phyloP scores from a whole-genome alignment of 2,329 filamentous ascomycete species.

The Epichloe aotearoae region DNA sequence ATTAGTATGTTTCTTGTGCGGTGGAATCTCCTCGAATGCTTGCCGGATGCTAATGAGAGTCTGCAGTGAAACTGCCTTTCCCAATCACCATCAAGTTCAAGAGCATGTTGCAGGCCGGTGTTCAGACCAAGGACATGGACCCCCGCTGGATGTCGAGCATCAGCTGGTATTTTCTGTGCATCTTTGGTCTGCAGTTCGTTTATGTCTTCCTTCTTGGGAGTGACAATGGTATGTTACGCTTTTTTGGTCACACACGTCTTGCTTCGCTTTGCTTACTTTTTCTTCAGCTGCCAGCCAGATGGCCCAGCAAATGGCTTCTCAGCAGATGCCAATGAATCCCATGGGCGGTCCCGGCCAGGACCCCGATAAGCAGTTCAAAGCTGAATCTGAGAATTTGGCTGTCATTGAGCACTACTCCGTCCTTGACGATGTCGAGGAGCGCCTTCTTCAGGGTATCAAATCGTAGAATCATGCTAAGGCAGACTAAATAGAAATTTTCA shows the following conservation, averaged over 20 bases:
- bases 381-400: conserved; percentile 87
- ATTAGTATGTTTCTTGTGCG: conserved; percentile 50
- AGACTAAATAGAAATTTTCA: conserved; percentile 8
- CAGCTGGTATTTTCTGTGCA: conserved; percentile 96
- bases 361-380: conserved; percentile 87
- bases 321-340: conserved; percentile 30
- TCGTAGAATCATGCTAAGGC: conserved; percentile 19
- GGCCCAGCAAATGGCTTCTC: conserved; percentile 72
- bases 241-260: not conserved
- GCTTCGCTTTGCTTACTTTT: conserved; percentile 7
- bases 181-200: conserved; percentile 91
- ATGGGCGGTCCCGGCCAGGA: conserved; percentile 90
- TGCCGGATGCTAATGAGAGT: conserved; percentile 9
- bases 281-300: conserved; percentile 73
- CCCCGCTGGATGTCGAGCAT: conserved; percentile 97
- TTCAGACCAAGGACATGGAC: conserved; percentile 90
- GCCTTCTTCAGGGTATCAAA: conserved; percentile 50
- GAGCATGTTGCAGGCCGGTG: conserved; percentile 95
- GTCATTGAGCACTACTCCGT: conserved; percentile 91
- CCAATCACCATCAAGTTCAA: conserved; percentile 98
- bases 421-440: conserved; percentile 74
- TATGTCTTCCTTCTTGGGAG: conserved; percentile 95
- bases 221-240: conserved; percentile 70
- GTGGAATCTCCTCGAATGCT: not conserved
- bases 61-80: conserved; percentile 85